Base-by-base conservation (phyloP, 805 yeast species). In the Zygosaccharomyces kombuchaensis region DNA sequence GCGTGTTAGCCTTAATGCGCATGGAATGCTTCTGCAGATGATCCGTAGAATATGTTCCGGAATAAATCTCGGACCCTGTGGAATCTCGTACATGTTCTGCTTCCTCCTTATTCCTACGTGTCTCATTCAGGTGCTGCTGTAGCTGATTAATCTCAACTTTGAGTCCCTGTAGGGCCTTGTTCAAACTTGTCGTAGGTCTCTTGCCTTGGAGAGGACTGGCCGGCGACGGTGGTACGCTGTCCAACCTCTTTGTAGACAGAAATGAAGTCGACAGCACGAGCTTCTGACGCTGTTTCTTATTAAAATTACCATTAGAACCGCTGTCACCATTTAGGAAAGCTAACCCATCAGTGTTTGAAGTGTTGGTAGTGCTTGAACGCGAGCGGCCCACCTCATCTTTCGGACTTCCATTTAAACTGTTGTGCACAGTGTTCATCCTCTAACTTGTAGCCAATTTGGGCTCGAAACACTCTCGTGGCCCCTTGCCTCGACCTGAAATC, bases 21-120 rank as follows among this genome's bases (percentile, higher is more conserved):
- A 59, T 50, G 1, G 69, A 62, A 50, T 66, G 68, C 34, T 60
- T 58, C 26, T 63, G 65, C 25, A 65, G 43, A 54, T 65, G 69
- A n/a, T 62, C 65, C 2, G 67, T 62, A 2, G 68, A 63, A 34
- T 66, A 66, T 3, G 59, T 54, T 16, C 67, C 69, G 16, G 60
- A 55, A 45, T 57, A 63, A 3, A 65, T 64, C 40, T 62, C 66
- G 6, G 61, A 53, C 1, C 54, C 55, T 6, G 64, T 52, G 6
- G 67, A 53, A 38, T 60, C 54, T 34, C 58, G 50, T 9, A 58
- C 38, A 36, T 52, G 55, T 38, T 62, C 62, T 12, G 55, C 47
- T 38, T 59, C 58, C 26, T 54, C 59, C 37, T 58, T 59, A 31
- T 53, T 56, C 36, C 46, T 62, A 17, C 55, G 54, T 5, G 47